Conservation (phyloP, 139 green algal genomes). For the Desmodesmus armatus region DNA sequence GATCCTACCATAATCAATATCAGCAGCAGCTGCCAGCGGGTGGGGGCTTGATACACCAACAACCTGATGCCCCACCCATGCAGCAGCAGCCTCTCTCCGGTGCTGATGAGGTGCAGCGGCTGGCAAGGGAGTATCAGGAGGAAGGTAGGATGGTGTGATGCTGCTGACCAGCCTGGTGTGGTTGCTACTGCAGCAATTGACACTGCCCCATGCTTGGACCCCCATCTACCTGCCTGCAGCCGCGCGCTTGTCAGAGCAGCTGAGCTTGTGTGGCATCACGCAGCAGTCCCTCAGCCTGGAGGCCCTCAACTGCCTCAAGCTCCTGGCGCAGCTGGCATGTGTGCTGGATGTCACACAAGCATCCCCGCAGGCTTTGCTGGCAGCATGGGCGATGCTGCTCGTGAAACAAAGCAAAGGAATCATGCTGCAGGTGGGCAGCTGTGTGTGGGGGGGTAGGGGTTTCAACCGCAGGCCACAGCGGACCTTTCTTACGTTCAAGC, state of each 20-base stretch:
- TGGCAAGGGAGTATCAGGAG: conserved; percentile 1
- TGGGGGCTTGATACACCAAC: too few species aligned
- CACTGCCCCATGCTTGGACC: too few species aligned
- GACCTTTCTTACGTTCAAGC: too few species aligned
- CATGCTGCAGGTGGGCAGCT: background rate
- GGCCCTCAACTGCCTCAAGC: background rate
- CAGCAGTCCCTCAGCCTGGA: background rate
- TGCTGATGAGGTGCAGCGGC: background rate
- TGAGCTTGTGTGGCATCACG: conserved; percentile 5
- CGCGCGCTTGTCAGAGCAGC: background rate
- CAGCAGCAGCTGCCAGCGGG: too few species aligned
- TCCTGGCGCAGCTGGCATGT: conserved; percentile 1
- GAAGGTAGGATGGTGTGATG: background rate
- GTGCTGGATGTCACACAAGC: background rate
- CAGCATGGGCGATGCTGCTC: conserved; percentile 27
- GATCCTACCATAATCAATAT: too few species aligned
- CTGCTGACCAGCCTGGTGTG: background rate
- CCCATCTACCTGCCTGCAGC: background rate
- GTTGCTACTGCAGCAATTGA: background rate
- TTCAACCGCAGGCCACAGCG: too few species aligned
- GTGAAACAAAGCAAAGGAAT: conserved; percentile 28
- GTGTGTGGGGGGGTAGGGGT: too few species aligned
- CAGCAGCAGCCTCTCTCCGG: background rate
- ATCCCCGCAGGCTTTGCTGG: background rate
- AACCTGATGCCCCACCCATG: too few species aligned